Percentiles rank a stretch among this genome's conserved stretches.
Evolutionary conservation across 371 early-diverging fungal genomes (phyloP).

Genomic region (Mycotypha africana): DNA sequence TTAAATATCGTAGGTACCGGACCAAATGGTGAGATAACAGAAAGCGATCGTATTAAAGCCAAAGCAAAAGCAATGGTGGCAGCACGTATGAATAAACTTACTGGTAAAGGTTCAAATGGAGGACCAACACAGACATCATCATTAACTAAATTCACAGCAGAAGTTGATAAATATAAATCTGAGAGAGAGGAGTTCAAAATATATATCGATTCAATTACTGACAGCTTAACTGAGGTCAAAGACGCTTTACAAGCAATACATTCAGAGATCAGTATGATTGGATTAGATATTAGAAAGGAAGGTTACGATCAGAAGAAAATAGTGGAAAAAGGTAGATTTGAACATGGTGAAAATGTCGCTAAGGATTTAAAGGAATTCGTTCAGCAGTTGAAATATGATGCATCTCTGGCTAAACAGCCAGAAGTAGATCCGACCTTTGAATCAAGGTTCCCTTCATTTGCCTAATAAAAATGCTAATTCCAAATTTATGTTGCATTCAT

Average conservation of each 20-base stretch:
- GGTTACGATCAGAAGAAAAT: slow-evolving; percentile 38
- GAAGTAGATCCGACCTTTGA: slow-evolving; percentile 46
- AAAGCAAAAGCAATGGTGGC: slow-evolving; percentile 59
- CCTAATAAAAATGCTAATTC: too few relatives aligned
- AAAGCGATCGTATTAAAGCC: slow-evolving; percentile 54
- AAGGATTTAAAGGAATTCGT: slow-evolving; percentile 39
- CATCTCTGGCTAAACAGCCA: slow-evolving; percentile 38
- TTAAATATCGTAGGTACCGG: slow-evolving; percentile 53
- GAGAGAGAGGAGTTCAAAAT: slow-evolving; percentile 46
- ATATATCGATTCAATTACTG: slow-evolving; percentile 34
- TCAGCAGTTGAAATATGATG: slow-evolving; percentile 25
- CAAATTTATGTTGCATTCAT: too few relatives aligned
- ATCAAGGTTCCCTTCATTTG: slow-evolving; percentile 42
- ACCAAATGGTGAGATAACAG: slow-evolving; percentile 52
- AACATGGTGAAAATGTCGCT: slow-evolving; percentile 34
- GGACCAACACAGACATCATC: too few relatives aligned
- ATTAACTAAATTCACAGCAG: slow-evolving; percentile 25
- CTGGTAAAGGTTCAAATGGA: slow-evolving; percentile 20
- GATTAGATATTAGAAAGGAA: slow-evolving; percentile 40
- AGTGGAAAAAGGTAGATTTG: slow-evolving; percentile 39
- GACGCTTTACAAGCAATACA: slow-evolving; percentile 33
- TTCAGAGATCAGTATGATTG: slow-evolving; percentile 42
- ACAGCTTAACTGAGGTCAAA: slow-evolving; percentile 28
- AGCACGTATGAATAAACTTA: slow-evolving; percentile 54
- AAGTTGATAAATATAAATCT: slow-evolving; percentile 42